A percentile compares a stretch with the other conserved stretches of the same genome.
phyloP scores from a whole-genome alignment of 2,329 filamentous ascomycete genomes.

The Rhynchosporium secalis region DNA sequence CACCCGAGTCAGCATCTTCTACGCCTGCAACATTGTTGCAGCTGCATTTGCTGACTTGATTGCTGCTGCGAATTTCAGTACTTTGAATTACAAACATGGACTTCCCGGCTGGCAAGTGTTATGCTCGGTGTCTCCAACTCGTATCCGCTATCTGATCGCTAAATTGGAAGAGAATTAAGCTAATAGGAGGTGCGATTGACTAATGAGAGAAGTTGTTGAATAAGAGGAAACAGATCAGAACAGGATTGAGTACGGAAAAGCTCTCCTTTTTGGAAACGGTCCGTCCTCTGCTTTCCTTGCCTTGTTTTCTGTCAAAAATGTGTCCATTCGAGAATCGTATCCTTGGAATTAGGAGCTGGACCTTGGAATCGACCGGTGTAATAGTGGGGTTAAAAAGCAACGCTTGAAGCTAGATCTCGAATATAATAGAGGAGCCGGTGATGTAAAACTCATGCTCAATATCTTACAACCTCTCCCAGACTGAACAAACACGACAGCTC shows the following conservation, averaged over 20 bases:
- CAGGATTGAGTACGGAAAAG: too few relatives aligned
- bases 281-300: neutral
- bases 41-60: conserved; percentile 53
- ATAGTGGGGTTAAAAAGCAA: neutral
- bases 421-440: too few relatives aligned
- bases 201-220: too few relatives aligned
- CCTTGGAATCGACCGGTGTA: neutral
- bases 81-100: conserved; percentile 41
- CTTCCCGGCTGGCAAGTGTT: conserved; percentile 41
- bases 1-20: conserved; percentile 46
- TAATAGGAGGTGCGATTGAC: too few relatives aligned
- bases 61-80: conserved; percentile 45
- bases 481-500: too few relatives aligned
- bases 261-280: too few relatives aligned
- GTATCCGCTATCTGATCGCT: too few relatives aligned
- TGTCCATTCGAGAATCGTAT: neutral
- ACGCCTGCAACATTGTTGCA: conserved; percentile 47
- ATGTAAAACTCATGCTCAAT: too few relatives aligned
- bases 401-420: neutral
- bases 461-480: too few relatives aligned
- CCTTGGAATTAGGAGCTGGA: neutral
- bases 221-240: too few relatives aligned
- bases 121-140: too few relatives aligned
- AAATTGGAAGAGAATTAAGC: too few relatives aligned
- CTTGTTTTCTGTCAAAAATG: neutral